Evolutionary conservation across 2,329 filamentous ascomycete genomes (phyloP).

Genomic region (Atkinsonella texensis): DNA sequence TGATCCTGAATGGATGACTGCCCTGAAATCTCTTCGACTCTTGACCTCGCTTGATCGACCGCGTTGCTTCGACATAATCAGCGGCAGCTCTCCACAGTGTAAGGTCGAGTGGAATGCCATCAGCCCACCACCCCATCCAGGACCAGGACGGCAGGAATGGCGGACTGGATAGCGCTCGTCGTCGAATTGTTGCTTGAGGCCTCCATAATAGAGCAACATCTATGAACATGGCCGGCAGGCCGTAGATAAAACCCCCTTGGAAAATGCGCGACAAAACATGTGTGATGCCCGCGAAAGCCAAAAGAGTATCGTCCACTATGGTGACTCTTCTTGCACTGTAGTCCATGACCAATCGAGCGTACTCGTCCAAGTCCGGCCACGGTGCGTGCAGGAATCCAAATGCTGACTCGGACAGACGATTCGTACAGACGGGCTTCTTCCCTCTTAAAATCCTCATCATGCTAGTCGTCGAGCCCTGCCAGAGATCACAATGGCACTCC

Average conservation of each 20-base stretch:
- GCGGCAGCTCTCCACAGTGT: conserved; percentile 30
- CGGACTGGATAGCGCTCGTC: conserved; percentile 23
- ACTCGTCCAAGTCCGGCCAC: conserved; percentile 35
- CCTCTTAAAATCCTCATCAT: conserved; percentile 21
- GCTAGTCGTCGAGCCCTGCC: conserved; percentile 23
- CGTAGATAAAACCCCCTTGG: conserved; percentile 30
- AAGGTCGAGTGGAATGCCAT: conserved; percentile 29
- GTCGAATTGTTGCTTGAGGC: conserved; percentile 29
- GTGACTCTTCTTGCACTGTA: conserved; percentile 29
- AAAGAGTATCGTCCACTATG: conserved; percentile 28
- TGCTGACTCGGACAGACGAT: conserved; percentile 18
- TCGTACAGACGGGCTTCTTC: conserved; percentile 20
- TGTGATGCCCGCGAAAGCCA: conserved; percentile 31
- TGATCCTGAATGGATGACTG: conserved; percentile 26
- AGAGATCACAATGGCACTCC: conserved; percentile 34
- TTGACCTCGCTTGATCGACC: conserved; percentile 18
- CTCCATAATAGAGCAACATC: conserved; percentile 33
- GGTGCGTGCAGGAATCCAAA: conserved; percentile 28
- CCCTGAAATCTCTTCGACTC: conserved; percentile 23
- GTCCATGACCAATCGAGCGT: conserved; percentile 30
- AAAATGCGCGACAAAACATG: conserved; percentile 29
- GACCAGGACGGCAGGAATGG: conserved; percentile 33
- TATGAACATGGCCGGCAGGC: conserved; percentile 34
- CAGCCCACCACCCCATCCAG: conserved; percentile 37
- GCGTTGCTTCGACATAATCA: conserved; percentile 30